These are phyloP conservation scores for Fusarium austroafricanum DNA, from an alignment of 2,329 filamentous ascomycete genomes.

Conservation along the genomic window DNA sequence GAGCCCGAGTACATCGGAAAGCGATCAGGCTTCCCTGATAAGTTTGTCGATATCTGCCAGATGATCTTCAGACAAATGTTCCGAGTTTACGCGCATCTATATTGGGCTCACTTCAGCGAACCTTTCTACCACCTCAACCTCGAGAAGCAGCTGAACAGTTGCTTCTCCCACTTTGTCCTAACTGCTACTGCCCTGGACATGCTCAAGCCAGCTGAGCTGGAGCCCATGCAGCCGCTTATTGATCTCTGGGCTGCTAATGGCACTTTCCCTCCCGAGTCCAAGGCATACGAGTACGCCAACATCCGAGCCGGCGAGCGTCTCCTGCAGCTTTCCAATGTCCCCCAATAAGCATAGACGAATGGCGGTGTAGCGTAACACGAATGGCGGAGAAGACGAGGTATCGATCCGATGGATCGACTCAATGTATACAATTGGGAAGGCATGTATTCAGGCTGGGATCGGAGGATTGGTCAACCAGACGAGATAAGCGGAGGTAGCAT, in stretches of 20 bases:
- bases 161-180: conserved; percentile 86
- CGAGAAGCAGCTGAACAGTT: conserved; percentile 85
- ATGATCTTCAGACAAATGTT: conserved; percentile 98
- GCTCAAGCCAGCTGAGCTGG: conserved; percentile 87
- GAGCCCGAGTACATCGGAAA: conserved; percentile 87
- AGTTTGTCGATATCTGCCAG: conserved; percentile 91
- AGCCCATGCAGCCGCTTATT: conserved; percentile 95
- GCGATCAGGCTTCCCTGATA: conserved; percentile 89
- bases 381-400: conserved; percentile 23
- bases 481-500: conserved; percentile 5
- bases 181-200: conserved; percentile 85
- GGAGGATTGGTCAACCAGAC: conserved; percentile 14
- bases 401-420: conserved; percentile 17
- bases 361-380: conserved; percentile 27
- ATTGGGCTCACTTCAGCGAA: conserved; percentile 93
- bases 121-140: conserved; percentile 86
- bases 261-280: conserved; percentile 81
- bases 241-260: conserved; percentile 92
- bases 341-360: conserved; percentile 40
- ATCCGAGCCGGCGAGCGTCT: conserved; percentile 69
- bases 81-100: conserved; percentile 96
- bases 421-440: conserved; percentile 38
- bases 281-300: conserved; percentile 74
- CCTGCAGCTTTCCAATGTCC: conserved; percentile 59
- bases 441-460: conserved; percentile 30